Base-by-base conservation (phyloP, 1,139 yeast genomes). In the Spencermartinsiella ligniputridi region DNA sequence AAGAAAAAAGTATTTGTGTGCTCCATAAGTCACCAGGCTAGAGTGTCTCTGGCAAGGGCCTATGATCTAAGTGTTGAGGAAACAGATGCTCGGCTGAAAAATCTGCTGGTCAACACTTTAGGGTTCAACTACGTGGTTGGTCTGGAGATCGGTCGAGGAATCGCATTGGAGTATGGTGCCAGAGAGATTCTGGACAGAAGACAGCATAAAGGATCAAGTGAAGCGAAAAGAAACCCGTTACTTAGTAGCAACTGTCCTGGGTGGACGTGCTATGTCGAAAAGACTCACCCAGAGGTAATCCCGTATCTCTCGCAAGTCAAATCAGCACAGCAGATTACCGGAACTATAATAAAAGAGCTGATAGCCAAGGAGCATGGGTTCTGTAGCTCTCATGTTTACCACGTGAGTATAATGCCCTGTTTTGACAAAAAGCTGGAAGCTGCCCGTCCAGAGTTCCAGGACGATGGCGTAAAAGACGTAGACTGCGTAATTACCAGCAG, bases 341-440 rank as follows among this genome's bases (percentile, higher is more conserved):
- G 97, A 0, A 70, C 80, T 21, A 58, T 90, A 37, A 64, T 90
- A 43, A 89, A 90, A 62, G 65, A 70, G n/a, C 60, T 81, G 37
- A 67, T 80, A 3, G 64, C 80, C 1, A 54, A 60, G 12, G 49
- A 61, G 55, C 25, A 64, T 62, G 45, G 59, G 55, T 15, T 58
- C 0, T 37, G 53, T 2, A 61, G 68, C 9, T 62, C 65, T 0
- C 58, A 75, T 2, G 67, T 88, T 0, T 94, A 87, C 60, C 97
- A 90, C 62, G 67, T 92, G 48, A 76, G 94, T 12, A 72, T 92
- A 22, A 90, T 92, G 97, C 97, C 98, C 1, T 92, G 97, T 57
- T 92, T 92, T 62, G 99, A 92, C 64, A 92, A 92, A 67, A 92
- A 92, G 64, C 72, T 92, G 34, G 99, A 92, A 66, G 94, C 97